Base-by-base conservation (phyloP, 1,139 yeast genomes). In the Kurtzmaniella quercitrusa region DNA sequence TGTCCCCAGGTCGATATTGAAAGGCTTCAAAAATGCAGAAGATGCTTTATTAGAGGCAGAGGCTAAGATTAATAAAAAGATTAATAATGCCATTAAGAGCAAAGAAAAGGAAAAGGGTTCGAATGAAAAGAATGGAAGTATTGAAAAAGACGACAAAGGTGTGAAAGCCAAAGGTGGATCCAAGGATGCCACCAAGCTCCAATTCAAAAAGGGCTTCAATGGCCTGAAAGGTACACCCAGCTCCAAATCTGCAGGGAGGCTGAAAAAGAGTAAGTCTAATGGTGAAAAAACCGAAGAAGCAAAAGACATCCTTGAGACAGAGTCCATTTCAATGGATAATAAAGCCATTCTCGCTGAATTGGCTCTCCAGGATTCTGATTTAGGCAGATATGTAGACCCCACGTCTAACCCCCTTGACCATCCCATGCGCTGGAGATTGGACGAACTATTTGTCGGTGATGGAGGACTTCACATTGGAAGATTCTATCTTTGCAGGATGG, bases 361-460 rank as follows among this genome's bases (percentile, higher is more conserved):
- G 2, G 44, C 51, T 2, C 46, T 51, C 42, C 23, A 31, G 11
- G 45, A 58, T 25, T 56, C 51, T 37, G 69, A 63, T 29, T 66
- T 59, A 38, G 59, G 58, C 23, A 63, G 62, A 46, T 70, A 69
- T 48, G 54, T 68, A 4, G 79, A 75, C 48, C 78, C 79, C 3
- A 53, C 68, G 0, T 62, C 73, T 0, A 64, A 70, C 49, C 79
- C 80, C 0, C 50, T 63, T 33, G 54, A 55, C 4, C 77, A 73
- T 54, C 62, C 67, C 24, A 55, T 72, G 53, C 58, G 66, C 11
- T 52, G 70, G 40, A 57, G 81, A 44, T 46, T 75, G 10, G 56
- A 70, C 37, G 78, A 75, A 44, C 63, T 66, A 47, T 59, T 71
- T 19, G 68, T 68, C 2, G 81, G 80, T 14, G 81, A 75, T 52